phyloP scores from a whole-genome alignment of 2,329 filamentous ascomycete genomes.

The Chaetomium strumarium region DNA sequence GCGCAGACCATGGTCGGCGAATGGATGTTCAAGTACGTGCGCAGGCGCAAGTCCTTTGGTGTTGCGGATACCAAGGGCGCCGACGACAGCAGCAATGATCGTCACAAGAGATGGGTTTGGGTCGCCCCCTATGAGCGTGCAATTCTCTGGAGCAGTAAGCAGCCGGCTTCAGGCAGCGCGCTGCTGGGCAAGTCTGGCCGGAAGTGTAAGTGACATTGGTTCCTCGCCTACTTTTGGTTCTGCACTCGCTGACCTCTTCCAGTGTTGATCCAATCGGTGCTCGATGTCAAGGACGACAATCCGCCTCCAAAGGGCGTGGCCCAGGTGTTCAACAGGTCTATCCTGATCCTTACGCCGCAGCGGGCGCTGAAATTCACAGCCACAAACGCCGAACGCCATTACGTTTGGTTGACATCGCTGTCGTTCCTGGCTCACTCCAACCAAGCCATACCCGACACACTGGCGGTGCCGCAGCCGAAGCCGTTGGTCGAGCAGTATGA shows the following conservation, averaged over 20 bases:
- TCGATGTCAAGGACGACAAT: slow-evolving; percentile 95
- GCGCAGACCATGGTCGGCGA: slow-evolving; percentile 98
- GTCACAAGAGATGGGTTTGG: slow-evolving; percentile 98
- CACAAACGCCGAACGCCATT: slow-evolving; percentile 74
- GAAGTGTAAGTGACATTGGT: slow-evolving; percentile 69
- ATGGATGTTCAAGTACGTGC: slow-evolving; percentile 91
- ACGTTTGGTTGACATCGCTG: slow-evolving; percentile 88
- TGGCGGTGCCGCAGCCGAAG: slow-evolving; percentile 48
- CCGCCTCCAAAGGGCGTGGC: slow-evolving; percentile 65
- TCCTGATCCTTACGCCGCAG: slow-evolving; percentile 88
- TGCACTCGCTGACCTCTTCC: slow-evolving; percentile 26
- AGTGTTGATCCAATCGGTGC: slow-evolving; percentile 93
- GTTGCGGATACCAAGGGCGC: slow-evolving; percentile 61
- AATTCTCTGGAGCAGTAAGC: slow-evolving; percentile 97
- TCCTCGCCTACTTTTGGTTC: neutral
- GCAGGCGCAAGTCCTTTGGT: slow-evolving; percentile 85
- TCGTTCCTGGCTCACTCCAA: slow-evolving; percentile 92
- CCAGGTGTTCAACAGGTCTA: slow-evolving; percentile 79
- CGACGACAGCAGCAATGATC: slow-evolving; percentile 66
- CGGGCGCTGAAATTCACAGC: slow-evolving; percentile 95
- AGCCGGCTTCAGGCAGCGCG: slow-evolving; percentile 80
- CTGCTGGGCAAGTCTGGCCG: slow-evolving; percentile 90
- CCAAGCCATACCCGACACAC: slow-evolving; percentile 70
- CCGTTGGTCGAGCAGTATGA: slow-evolving; percentile 46
- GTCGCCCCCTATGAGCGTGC: slow-evolving; percentile 92